phyloP scores from a whole-genome alignment of 1,284 basidiomycete genomes.

The Coniferiporia weirii region DNA sequence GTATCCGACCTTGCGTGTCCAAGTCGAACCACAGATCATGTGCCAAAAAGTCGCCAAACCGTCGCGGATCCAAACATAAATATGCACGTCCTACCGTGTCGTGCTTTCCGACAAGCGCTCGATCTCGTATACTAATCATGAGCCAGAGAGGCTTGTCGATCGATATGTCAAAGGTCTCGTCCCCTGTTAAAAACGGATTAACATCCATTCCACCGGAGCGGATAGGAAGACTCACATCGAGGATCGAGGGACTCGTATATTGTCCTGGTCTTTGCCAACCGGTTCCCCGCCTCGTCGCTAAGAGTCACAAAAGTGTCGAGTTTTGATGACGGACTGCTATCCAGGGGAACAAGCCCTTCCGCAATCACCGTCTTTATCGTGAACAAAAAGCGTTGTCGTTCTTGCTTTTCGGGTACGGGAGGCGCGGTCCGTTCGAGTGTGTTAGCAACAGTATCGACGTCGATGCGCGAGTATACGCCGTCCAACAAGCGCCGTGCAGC shows the following conservation, averaged over 20 bases:
- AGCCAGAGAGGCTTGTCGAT: slow-evolving; percentile 90
- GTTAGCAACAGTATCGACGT: slow-evolving; percentile 84
- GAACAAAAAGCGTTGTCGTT: slow-evolving; percentile 75
- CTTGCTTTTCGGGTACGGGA: slow-evolving; percentile 64
- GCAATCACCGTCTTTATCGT: slow-evolving; percentile 91
- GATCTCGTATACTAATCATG: slow-evolving; percentile 91
- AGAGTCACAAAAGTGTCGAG: slow-evolving; percentile 93
- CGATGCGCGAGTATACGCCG: slow-evolving; percentile 88
- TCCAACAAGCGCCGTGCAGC: slow-evolving; percentile 88
- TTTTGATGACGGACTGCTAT: slow-evolving; percentile 63
- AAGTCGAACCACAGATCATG: slow-evolving; percentile 93
- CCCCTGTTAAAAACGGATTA: slow-evolving; percentile 51
- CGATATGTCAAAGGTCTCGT: slow-evolving; percentile 94
- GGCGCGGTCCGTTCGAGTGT: slow-evolving; percentile 55
- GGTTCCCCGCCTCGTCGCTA: slow-evolving; percentile 86
- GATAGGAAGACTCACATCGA: slow-evolving; percentile 60
- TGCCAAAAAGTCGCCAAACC: slow-evolving; percentile 85
- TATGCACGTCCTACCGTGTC: slow-evolving; percentile 91
- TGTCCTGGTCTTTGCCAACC: slow-evolving; percentile 92
- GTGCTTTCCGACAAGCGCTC: slow-evolving; percentile 84
- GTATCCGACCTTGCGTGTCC: slow-evolving; percentile 82
- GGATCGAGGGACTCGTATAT: slow-evolving; percentile 90
- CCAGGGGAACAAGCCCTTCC: slow-evolving; percentile 73
- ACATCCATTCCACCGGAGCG: slow-evolving; percentile 1
- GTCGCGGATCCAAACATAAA: slow-evolving; percentile 84